Percentiles rank a stretch among this genome's conserved stretches.
phyloP scores from a whole-genome alignment of 441 rosid species.

The Cnidoscolus chayamansa region DNA sequence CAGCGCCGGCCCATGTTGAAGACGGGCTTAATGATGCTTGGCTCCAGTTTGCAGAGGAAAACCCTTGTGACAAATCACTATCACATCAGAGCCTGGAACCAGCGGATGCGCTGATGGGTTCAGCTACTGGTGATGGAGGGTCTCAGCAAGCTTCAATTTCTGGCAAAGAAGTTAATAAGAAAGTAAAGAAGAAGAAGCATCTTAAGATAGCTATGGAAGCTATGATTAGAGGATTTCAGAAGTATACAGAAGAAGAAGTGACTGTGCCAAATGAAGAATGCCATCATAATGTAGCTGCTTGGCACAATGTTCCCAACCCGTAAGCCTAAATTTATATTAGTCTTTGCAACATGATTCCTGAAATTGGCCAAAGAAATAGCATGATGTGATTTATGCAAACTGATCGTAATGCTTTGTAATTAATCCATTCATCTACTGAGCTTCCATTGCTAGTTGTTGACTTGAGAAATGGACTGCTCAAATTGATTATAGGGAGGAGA shows the following conservation, averaged over 20 bases:
- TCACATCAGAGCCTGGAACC: conserved; percentile 31
- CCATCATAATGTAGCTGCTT: conserved; percentile 82
- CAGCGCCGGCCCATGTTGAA: conserved; percentile 96
- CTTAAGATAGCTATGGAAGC: conserved; percentile 82
- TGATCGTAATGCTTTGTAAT: neutral
- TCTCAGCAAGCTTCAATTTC: conserved; percentile 39
- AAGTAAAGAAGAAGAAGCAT: conserved; percentile 38
- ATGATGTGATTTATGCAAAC: neutral
- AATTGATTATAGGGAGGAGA: conserved; percentile 66
- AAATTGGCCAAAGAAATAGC: conserved; percentile 7
- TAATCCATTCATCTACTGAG: neutral
- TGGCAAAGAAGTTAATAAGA: conserved; percentile 26
- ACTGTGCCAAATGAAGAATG: conserved; percentile 33
- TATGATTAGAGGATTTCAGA: conserved; percentile 73
- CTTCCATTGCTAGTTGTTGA: conserved; percentile 14
- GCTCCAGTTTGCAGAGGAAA: conserved; percentile 81
- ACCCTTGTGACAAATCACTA: conserved; percentile 38
- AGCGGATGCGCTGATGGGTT: conserved; percentile 47
- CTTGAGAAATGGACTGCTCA: conserved; percentile 26
- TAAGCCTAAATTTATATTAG: conserved; percentile 40
- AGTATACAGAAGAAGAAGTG: conserved; percentile 41
- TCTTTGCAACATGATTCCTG: conserved; percentile 6
- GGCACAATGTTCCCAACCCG: conserved; percentile 92
- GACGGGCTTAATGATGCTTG: conserved; percentile 94
- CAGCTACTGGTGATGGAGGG: conserved; percentile 55